Evolutionary conservation across 2,329 filamentous ascomycete genomes (phyloP), one percentile per base, ranked within the genome.

Genomic region (Helotiales sp.): DNA sequence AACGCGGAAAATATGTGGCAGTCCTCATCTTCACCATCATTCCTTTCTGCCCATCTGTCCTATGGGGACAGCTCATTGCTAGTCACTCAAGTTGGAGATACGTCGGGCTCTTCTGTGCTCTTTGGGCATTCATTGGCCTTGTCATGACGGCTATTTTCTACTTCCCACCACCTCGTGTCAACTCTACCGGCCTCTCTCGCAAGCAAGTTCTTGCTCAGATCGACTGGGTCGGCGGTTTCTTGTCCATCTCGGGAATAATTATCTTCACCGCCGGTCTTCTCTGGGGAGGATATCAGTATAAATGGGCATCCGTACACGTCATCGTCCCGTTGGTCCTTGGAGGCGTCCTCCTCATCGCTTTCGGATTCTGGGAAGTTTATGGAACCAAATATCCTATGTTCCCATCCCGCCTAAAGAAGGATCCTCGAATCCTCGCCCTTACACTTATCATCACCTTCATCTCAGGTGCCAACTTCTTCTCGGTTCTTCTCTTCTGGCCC

Each of bases 1-100:
- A 88, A 70, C 81, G 87, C 48, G 86, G 63, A 27, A 80, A 79
- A 68, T 87, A 87, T 61, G 81, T 86, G 15, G 80, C 81, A 5
- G 69, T 80, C 1, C 71, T 87, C 9, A 78, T 86, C 27, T 79
- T 86, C 66, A 84, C 81, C 27, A 86, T 87, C 56, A 55, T 85
- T 1, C 84, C 84, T 0, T 87, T 86, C 66, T 82, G 79, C 54
- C 83, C 84, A 1, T 81, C 82, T 0, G 82, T 84, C 0, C 72
- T 87, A 2, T 87, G 80, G 74, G 82, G 75, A 47, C 84, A 87
- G 65, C 73, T 86, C 29, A 79, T 81, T 57, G 74, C 79, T 15
- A 69, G 69, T n/a, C 67, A 79, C 56, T 69, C 71, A n/a, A 71
- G 66, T 48, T 86, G 83, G 81, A 73, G 83, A 58, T 84, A 78